phyloP scores from a whole-genome alignment of 352 stramenopile genomes.

The Globisporangium polare region DNA sequence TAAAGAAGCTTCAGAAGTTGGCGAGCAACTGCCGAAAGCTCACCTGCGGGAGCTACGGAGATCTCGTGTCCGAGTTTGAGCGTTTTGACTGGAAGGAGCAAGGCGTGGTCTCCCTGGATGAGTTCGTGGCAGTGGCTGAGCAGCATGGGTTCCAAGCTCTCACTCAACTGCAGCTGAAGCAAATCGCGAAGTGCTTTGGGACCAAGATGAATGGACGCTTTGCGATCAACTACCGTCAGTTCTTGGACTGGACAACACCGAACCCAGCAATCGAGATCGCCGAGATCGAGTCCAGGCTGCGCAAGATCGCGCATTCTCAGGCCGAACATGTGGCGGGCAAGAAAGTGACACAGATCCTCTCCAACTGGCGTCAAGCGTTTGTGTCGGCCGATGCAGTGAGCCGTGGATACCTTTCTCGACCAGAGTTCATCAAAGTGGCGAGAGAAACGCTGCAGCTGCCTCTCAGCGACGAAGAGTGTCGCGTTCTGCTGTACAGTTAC shows the following conservation, averaged over 20 bases:
- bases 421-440: slow-evolving; percentile 38
- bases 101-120: slow-evolving; percentile 36
- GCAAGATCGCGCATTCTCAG: slow-evolving; percentile 30
- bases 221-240: slow-evolving; percentile 62
- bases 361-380: slow-evolving; percentile 41
- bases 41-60: slow-evolving; percentile 23
- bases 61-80: slow-evolving; percentile 50
- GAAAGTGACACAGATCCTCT: slow-evolving; percentile 37
- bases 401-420: slow-evolving; percentile 24
- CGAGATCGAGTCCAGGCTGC: slow-evolving; percentile 47
- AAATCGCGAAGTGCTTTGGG: slow-evolving; percentile 52
- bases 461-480: slow-evolving; percentile 48
- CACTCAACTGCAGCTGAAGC: slow-evolving; percentile 31
- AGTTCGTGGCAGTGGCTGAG: slow-evolving; percentile 41
- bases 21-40: slow-evolving; percentile 51
- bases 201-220: slow-evolving; percentile 38
- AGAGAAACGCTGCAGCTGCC: slow-evolving; percentile 30
- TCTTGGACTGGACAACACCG: slow-evolving; percentile 66
- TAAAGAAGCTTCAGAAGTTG: slow-evolving; percentile 41
- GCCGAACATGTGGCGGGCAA: slow-evolving; percentile 24
- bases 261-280: slow-evolving; percentile 29
- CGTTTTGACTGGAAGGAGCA: slow-evolving; percentile 61
- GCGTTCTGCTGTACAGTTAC: slow-evolving; percentile 46
- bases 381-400: slow-evolving; percentile 20
- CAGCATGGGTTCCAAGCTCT: slow-evolving; percentile 45